phyloP scores from a whole-genome alignment of 169 alveolate species.

The Eimeria falciformis region DNA sequence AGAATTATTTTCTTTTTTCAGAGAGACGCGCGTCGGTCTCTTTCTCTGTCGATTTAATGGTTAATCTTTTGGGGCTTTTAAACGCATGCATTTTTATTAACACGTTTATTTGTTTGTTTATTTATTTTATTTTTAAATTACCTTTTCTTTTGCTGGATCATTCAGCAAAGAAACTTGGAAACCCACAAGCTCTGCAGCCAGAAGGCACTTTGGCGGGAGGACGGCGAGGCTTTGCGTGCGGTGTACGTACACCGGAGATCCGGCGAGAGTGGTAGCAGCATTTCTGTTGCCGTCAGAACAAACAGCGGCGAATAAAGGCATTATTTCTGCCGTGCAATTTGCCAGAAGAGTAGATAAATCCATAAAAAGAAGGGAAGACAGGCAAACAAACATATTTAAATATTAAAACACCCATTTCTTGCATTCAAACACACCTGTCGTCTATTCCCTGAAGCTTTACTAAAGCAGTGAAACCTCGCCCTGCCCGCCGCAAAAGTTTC shows the following conservation, averaged over 20 bases:
- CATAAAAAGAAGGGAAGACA: background rate
- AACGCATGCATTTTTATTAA: too few species aligned
- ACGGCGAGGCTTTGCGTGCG: constrained; percentile 10
- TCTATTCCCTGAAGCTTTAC: constrained; percentile 33
- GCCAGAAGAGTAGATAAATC: background rate
- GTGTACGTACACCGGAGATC: background rate
- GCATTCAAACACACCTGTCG: background rate
- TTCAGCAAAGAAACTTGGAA: background rate
- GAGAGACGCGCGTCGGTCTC: too few species aligned
- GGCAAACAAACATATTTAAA: background rate
- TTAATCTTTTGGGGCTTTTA: too few species aligned
- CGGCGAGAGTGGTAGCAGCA: constrained; percentile 23
- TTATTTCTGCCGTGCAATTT: too few species aligned
- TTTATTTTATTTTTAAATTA: too few species aligned
- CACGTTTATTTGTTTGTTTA: too few species aligned
- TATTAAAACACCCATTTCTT: background rate
- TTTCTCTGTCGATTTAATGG: too few species aligned
- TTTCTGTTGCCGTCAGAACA: background rate
- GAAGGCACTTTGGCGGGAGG: constrained; percentile 11
- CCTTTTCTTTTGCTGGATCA: background rate
- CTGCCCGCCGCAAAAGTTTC: background rate
- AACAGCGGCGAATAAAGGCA: background rate
- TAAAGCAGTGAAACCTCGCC: background rate
- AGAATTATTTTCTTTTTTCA: too few species aligned
- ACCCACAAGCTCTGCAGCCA: constrained; percentile 21